Evolutionary conservation across 805 yeast genomes (phyloP), one percentile per base, ranked within the genome.

Genomic region (Lachancea quebecensis): DNA sequence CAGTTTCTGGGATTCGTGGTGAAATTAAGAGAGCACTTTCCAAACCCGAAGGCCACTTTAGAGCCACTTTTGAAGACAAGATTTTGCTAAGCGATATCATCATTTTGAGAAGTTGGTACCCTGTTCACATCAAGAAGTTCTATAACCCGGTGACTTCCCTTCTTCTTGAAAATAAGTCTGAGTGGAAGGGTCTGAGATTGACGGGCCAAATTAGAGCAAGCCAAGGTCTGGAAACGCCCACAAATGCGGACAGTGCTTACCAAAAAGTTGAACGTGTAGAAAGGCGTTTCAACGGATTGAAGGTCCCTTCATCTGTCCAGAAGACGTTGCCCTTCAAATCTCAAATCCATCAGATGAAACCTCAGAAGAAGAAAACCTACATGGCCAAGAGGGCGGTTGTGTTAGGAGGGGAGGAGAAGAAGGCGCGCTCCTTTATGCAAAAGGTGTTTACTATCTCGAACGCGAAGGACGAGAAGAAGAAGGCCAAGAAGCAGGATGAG

Each of bases 11-110:
- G 49, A 88, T 93, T 47, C 74, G 99, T 55, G 99, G 99, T 66
- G 98, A 93, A 65, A 91, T 93, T 57, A 93, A 93, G 65, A 75
- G 97, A 51, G 99, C 98, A 0, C 72, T 93, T 50, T 78, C 95
- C 9, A 85, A 85, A 55, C 96, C 97, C 0, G 98, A 91, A 42
- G 99, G 99, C 10, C 82, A 85, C 64, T 95, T 76, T 73, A 79
- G 99, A 62, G 99, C 99, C 10, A 82, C 97, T 1, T 93, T 93
- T 66, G 99, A 93, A 66, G 99, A 93, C 64, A 91, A 90, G 68
- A 78, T 91, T 33, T 74, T 91, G 45, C 74, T 93, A 81, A 83
- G 93, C 53, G 99, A 93, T 66, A 84, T 87, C 44, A 77, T 93
- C 12, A 82, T 91, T 56, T 70, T 93, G 62, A 82, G 95, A 62